These are phyloP conservation scores for Calonectria fujianensis DNA, from an alignment of 2,329 filamentous ascomycete genomes.

Conservation along the genomic window DNA sequence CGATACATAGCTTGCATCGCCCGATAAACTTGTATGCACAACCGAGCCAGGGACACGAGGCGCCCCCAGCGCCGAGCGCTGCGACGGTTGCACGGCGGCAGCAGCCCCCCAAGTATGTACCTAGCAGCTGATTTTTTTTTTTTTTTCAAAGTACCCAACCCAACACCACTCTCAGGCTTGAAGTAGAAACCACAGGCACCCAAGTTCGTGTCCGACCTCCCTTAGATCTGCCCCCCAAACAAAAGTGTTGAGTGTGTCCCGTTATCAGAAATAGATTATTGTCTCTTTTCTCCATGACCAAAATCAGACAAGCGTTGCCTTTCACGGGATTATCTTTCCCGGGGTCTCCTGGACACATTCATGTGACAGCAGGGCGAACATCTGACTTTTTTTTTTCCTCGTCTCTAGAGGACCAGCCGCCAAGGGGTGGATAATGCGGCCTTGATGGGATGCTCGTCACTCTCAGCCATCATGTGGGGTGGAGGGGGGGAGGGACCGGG, in stretches of 20 bases:
- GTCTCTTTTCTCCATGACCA: conserved; percentile 5
- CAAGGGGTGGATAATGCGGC: conserved; percentile 35
- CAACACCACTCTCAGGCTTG: not conserved
- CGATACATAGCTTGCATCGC: conserved; percentile 28
- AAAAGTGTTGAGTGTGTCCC: conserved; percentile 10
- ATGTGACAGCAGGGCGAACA: conserved; percentile 40
- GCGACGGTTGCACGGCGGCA: conserved; percentile 30
- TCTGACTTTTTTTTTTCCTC: conserved; percentile 33
- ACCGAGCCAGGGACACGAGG: conserved; percentile 36
- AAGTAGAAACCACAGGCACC: conserved; percentile 4
- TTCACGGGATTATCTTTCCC: conserved; percentile 27
- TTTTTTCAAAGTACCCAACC: conserved; percentile 21
- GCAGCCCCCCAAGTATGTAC: conserved; percentile 1
- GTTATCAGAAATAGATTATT: conserved; percentile 14
- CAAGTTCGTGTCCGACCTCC: not conserved
- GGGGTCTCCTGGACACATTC: conserved; percentile 31
- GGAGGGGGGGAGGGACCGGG: conserved; percentile 14
- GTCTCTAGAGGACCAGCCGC: conserved; percentile 8
- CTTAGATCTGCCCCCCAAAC: conserved; percentile 1
- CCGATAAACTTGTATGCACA: conserved; percentile 37
- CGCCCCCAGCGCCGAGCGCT: conserved; percentile 30
- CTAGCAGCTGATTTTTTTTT: not conserved
- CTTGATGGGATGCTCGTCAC: conserved; percentile 37
- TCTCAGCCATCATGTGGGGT: conserved; percentile 40
- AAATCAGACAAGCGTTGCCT: conserved; percentile 13